Conservation (phyloP, 257 asterid genomes). For the Nyctanthes arbortristis region DNA sequence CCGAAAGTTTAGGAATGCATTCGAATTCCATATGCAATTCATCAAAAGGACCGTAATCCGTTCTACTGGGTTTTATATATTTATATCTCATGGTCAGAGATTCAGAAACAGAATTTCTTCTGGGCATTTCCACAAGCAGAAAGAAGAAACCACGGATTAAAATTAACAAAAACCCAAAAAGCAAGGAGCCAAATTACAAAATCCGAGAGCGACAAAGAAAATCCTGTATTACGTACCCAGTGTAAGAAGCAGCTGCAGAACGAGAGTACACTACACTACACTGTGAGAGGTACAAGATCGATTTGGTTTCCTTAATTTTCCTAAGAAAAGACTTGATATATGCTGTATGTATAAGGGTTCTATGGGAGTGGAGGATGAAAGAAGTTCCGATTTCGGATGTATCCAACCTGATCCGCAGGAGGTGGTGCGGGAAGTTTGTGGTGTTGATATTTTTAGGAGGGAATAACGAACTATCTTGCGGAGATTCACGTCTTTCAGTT, state of each 20-base stretch:
- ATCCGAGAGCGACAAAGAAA: background rate
- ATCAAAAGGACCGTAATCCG: conserved; percentile 5
- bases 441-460: background rate
- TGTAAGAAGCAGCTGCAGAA: background rate
- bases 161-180: background rate
- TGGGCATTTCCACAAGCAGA: conserved; percentile 8
- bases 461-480: too few species aligned
- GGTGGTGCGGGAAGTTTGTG: background rate
- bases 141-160: background rate
- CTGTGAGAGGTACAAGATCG: background rate
- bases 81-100: background rate
- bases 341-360: background rate
- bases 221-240: conserved; percentile 15
- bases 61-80: conserved; percentile 5
- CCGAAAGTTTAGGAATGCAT: too few species aligned
- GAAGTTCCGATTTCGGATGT: background rate
- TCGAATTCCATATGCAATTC: too few species aligned
- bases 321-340: background rate
- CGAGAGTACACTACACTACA: background rate
- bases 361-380: background rate
- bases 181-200: background rate
- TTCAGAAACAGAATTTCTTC: background rate
- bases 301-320: background rate
- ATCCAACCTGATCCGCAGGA: conserved; percentile 25
- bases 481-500: too few species aligned